phyloP scores from a whole-genome alignment of 176 grass and related monocot genomes.

The Zoysia japonica region DNA sequence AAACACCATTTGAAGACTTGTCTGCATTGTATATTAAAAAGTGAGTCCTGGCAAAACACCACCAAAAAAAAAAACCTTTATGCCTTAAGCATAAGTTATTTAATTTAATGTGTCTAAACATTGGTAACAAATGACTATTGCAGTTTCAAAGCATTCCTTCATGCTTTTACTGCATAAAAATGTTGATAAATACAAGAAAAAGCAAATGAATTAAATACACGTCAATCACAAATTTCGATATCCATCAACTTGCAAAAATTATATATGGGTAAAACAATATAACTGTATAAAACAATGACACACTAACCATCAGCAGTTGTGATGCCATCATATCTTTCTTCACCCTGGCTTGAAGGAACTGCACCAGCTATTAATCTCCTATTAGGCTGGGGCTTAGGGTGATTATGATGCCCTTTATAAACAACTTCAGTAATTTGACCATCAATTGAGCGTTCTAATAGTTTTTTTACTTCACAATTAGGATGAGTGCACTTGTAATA shows the following conservation, averaged over 20 bases:
- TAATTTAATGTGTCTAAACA: constrained; percentile 7
- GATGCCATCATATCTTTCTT: constrained; percentile 61
- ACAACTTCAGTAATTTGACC: constrained; percentile 90
- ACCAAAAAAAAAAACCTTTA: background rate
- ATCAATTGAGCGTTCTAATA: constrained; percentile 83
- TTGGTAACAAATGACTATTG: background rate
- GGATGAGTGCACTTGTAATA: constrained; percentile 99
- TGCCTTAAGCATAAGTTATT: background rate
- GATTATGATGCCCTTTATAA: constrained; percentile 91
- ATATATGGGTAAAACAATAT: background rate
- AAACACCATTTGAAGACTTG: constrained; percentile 43
- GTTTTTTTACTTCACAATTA: constrained; percentile 95
- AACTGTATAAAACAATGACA: constrained; percentile 5
- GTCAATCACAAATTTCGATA: background rate
- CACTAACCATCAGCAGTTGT: constrained; percentile 61
- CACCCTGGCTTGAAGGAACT: constrained; percentile 58
- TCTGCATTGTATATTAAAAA: constrained; percentile 51
- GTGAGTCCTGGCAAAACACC: background rate
- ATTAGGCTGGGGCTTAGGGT: constrained; percentile 84
- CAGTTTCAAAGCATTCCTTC: constrained; percentile 10
- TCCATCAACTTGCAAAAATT: constrained; percentile 5
- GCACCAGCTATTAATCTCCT: constrained; percentile 62
- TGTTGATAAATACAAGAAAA: background rate
- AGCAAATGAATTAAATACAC: background rate
- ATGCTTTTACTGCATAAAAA: background rate